Base-by-base conservation (phyloP, 352 stramenopile genomes). In the Pythium oligandrum region DNA sequence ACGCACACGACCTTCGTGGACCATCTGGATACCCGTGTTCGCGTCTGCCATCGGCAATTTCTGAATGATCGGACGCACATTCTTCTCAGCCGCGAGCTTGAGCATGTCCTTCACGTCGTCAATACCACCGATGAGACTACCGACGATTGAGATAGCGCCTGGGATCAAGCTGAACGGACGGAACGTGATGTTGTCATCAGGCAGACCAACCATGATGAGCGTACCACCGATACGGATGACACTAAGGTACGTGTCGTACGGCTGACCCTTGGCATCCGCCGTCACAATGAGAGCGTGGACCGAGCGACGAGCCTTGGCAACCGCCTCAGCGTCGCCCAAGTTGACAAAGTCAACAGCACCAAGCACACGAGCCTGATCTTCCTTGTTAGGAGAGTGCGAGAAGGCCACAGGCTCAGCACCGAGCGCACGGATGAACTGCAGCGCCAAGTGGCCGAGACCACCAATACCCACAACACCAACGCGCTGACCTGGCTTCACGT, bases 101-200 rank as follows among this genome's bases (percentile, higher is more conserved):
- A 97, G 63, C 82, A 97, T 93, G 38, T 95, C 78, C 47, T 93
- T 76, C 26, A 88, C 91, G 52, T 94, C 81, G 10, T 70, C 55
- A 34, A 93, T 85, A 54, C 86, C 80, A 36, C 89, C 87, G 53
- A 97, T 91, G 38, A 78, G 45, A 39, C 68, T 88, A 38, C 87
- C 88, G 17, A 75, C 64, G 49, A 96, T 69, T 47, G 64, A 68
- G n/a, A 56, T 55, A 6, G 56, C 63, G 3, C 54, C 44, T 40
- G 55, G 36, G 17, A 96, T 58, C 12, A 96, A 48, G 3, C 46
- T 46, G 39, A 76, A 64, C n/a, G 77, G 57, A 6, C 81, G 56
- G 47, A 85, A 80, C 44, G 71, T 75, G 36, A 88, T 75, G 47
- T 85, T 55, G 48, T 76, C 64, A 49, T 85, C 75, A 10, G 85